Evolutionary conservation across 1,284 basidiomycete species (phyloP), one percentile per base, ranked within the genome.

Genomic region (Coriolopsis trogii): DNA sequence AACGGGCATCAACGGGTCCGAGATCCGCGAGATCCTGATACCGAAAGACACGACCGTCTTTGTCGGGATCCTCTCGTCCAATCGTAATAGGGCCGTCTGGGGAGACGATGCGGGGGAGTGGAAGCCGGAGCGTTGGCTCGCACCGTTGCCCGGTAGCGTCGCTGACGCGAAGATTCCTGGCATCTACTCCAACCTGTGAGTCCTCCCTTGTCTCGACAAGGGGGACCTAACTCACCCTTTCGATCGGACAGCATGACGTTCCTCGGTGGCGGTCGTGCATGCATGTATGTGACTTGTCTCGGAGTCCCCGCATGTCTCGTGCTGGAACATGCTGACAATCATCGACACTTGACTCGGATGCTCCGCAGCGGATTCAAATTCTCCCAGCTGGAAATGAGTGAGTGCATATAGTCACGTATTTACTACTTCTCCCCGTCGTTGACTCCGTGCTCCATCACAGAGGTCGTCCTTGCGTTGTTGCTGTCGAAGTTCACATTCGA

Each of bases 71-170:
- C 12, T 38, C 5, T 49, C 44, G 7, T 23, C 41, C 13, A 66
- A 69, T 41, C 53, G 54, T 12, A 63, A 68, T 56, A 60, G 56
- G 38, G 60, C 47, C 3, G 37, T 64, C 1, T 70, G 68, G 67
- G 67, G 67, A 0, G 53, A 56, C 2, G 66, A 68, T 38, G 66
- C 65, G 3, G 37, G 44, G 1, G 62, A 64, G 44, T 70, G 63
- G 63, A 64, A 64, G 47, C 68, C 68, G 0, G 65, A 68, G 42
- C 59, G 67, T 3, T 70, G 68, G 67, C 51, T 70, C 2, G 30
- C 41, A 3, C 53, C 56, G 3, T 49, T 62, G 0, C 60, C 60
- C 1, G 49, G 44, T 10, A 33, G 38, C 4, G 34, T 63, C 4
- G 41, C 29, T 7, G 51, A 56, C 13, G 59, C 56, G 13, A 37